Evolutionary conservation across 2,329 filamentous ascomycete genomes (phyloP).

Genomic region (Aureobasidium sp.): DNA sequence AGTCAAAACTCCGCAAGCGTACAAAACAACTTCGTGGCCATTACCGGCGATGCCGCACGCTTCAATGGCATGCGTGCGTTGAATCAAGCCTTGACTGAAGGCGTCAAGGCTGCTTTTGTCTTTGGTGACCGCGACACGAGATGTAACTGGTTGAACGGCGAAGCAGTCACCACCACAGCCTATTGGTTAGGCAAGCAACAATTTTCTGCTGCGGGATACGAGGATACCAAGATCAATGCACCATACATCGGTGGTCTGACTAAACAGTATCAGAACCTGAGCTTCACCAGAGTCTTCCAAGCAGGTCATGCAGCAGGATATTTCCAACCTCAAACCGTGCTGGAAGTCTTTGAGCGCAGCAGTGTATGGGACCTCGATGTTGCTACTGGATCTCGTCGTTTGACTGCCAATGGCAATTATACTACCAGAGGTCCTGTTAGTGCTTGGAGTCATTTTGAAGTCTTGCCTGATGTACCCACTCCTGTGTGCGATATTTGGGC

Average conservation of each 20-base stretch:
- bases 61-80: constrained; percentile 34
- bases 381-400: constrained; percentile 44
- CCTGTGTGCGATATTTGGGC: not conserved
- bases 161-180: not conserved
- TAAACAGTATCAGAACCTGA: constrained; percentile 28
- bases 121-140: constrained; percentile 54
- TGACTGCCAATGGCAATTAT: not conserved
- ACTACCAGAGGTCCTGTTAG: not conserved
- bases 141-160: not conserved
- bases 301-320: constrained; percentile 38
- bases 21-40: not conserved
- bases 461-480: not conserved
- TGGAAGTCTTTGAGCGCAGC: constrained; percentile 48
- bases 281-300: constrained; percentile 31
- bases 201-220: constrained; percentile 15
- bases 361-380: constrained; percentile 45
- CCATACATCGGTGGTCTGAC: constrained; percentile 26
- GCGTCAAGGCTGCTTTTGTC: constrained; percentile 57
- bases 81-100: constrained; percentile 34
- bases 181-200: not conserved
- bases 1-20: not conserved
- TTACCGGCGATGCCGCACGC: constrained; percentile 39
- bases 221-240: constrained; percentile 23
- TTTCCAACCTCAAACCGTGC: constrained; percentile 50
- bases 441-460: not conserved